These are phyloP conservation scores for Xylariaceae sp. DNA, from an alignment of 2,329 filamentous ascomycete species.

Conservation along the genomic window DNA sequence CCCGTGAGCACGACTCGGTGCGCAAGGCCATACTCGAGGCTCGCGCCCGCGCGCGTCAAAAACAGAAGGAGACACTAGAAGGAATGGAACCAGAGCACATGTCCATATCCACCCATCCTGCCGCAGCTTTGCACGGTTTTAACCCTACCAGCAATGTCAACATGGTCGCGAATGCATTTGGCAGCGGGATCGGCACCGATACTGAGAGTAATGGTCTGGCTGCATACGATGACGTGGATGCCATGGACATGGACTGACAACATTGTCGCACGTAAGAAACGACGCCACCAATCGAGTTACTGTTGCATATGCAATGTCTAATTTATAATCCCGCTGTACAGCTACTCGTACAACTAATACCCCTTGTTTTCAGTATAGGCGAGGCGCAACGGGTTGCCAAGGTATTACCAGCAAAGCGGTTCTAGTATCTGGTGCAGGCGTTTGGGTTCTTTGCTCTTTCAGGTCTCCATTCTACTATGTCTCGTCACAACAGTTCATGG, in stretches of 20 bases:
- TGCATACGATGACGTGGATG: conserved; percentile 48
- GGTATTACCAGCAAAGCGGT: neutral
- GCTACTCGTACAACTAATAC: conserved; percentile 11
- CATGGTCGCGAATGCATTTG: neutral
- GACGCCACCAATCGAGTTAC: neutral
- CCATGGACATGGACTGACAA: conserved; percentile 57
- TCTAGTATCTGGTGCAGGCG: neutral
- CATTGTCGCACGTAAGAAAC: neutral
- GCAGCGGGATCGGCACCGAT: neutral
- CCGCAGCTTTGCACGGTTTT: neutral
- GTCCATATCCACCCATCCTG: neutral
- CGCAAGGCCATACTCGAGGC: conserved; percentile 79
- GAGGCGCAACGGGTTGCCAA: conserved; percentile 7
- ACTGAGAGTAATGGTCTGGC: neutral
- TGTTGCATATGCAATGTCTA: neutral
- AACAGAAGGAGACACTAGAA: conserved; percentile 40
- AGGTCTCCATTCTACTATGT: neutral
- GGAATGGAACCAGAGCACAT: neutral
- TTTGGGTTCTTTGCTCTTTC: conserved; percentile 1
- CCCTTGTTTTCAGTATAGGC: conserved; percentile 1
- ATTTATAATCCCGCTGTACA: conserved; percentile 3
- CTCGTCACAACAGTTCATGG: neutral
- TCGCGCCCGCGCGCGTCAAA: conserved; percentile 59
- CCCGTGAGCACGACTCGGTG: conserved; percentile 69
- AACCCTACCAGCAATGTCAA: neutral